A percentile compares a stretch with the other conserved stretches of the same genome.
These are phyloP conservation scores for Sporothrix globosa DNA, from an alignment of 2,329 filamentous ascomycete genomes.

Conservation along the genomic window DNA sequence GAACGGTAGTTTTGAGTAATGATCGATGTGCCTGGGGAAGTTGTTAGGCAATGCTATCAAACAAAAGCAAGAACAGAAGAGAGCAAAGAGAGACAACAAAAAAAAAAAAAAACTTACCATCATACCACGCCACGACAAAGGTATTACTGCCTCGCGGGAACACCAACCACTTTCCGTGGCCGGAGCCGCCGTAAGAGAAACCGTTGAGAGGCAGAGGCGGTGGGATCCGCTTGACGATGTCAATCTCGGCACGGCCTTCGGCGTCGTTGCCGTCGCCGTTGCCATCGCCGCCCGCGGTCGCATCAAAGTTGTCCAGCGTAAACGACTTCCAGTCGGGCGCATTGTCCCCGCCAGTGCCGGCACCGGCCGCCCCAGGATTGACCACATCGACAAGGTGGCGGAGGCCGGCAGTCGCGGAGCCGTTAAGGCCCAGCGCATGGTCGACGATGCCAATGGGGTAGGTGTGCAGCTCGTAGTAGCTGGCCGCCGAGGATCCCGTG, in stretches of 20 bases:
- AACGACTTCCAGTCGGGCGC: slow-evolving; percentile 46
- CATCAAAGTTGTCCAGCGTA: slow-evolving; percentile 37
- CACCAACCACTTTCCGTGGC: slow-evolving; percentile 43
- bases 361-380: slow-evolving; percentile 39
- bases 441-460: slow-evolving; percentile 46
- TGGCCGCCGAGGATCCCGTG: slow-evolving; percentile 35
- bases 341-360: slow-evolving; percentile 36
- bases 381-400: slow-evolving; percentile 43
- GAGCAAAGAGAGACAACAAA: background rate
- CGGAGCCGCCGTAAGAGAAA: slow-evolving; percentile 34
- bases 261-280: slow-evolving; percentile 29
- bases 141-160: slow-evolving; percentile 40
- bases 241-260: slow-evolving; percentile 34
- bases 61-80: slow-evolving; percentile 24
- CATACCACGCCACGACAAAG: slow-evolving; percentile 47
- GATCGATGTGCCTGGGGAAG: slow-evolving; percentile 37
- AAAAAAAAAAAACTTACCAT: slow-evolving; percentile 41
- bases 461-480: slow-evolving; percentile 44
- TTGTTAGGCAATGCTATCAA: background rate
- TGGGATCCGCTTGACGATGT: slow-evolving; percentile 7
- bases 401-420: slow-evolving; percentile 38
- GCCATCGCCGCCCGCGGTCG: background rate
- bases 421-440: slow-evolving; percentile 46
- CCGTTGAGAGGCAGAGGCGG: slow-evolving; percentile 4
- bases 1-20: slow-evolving; percentile 43